Conservation (phyloP, 805 yeast genomes). For the Candida stauntonica region DNA sequence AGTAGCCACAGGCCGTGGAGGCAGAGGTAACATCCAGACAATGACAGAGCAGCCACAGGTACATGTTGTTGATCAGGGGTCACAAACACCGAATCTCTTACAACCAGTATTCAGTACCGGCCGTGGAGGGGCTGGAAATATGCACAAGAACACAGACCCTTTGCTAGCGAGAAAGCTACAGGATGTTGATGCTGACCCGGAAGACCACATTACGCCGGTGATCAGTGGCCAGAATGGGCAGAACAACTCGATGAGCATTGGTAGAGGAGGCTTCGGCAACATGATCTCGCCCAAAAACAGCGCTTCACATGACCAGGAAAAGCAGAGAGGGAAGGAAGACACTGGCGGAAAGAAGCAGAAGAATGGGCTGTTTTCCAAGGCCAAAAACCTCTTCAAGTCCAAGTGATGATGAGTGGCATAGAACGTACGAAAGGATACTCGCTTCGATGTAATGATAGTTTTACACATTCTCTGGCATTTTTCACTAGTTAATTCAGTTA, state of each 20-base stretch:
- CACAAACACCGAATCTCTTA: slow-evolving; percentile 55
- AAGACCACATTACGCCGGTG: slow-evolving; percentile 39
- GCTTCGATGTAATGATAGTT: no score
- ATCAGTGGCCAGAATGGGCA: slow-evolving; percentile 30
- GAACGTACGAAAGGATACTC: no score
- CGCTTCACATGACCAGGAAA: slow-evolving; percentile 19
- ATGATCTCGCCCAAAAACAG: slow-evolving; percentile 38
- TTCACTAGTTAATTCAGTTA: no score
- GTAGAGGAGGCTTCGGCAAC: slow-evolving; percentile 67
- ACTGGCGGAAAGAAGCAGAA: slow-evolving; percentile 24
- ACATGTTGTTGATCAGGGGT: slow-evolving; percentile 52
- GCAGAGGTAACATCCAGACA: slow-evolving; percentile 63
- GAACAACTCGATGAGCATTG: slow-evolving; percentile 35
- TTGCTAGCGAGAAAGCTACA: slow-evolving; percentile 57
- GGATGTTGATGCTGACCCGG: slow-evolving; percentile 50
- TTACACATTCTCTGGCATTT: no score
- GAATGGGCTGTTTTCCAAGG: slow-evolving; percentile 41
- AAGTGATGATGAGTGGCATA: slow-evolving; percentile 19
- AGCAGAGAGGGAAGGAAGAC: slow-evolving; percentile 19
- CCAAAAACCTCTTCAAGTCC: slow-evolving; percentile 38
- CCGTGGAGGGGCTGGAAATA: slow-evolving; percentile 77
- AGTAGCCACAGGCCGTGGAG: slow-evolving; percentile 76
- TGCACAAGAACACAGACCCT: slow-evolving; percentile 59
- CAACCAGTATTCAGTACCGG: slow-evolving; percentile 63
- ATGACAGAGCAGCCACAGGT: slow-evolving; percentile 46